Evolutionary conservation across 257 asterid genomes (phyloP).

Genomic region (Forsythia viridissima): DNA sequence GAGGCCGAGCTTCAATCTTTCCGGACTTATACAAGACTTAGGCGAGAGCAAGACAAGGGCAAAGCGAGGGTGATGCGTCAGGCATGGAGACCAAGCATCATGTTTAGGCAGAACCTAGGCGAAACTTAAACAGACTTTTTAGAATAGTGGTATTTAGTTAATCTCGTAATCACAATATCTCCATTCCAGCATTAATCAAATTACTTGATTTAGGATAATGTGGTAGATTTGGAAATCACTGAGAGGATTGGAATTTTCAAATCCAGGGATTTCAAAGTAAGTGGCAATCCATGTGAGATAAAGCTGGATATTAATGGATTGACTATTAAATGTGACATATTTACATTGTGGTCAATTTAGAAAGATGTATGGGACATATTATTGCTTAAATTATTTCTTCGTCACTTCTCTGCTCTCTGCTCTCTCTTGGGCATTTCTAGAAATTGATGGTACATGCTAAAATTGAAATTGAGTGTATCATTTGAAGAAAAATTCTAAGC

Average conservation of each 20-base stretch:
- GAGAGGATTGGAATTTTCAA: background rate
- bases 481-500: too few relatives aligned
- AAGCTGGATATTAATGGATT: conserved; percentile 14
- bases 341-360: conserved; percentile 14
- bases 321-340: conserved; percentile 1
- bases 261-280: background rate
- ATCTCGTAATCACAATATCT: conserved; percentile 19
- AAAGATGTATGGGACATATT: conserved; percentile 5
- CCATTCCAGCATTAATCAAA: conserved; percentile 10
- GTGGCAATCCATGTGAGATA: conserved; percentile 10
- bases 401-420: conserved; percentile 7
- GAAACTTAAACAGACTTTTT: too few relatives aligned
- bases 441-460: conserved; percentile 1
- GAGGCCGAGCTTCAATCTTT: too few relatives aligned
- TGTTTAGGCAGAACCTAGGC: too few relatives aligned
- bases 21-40: too few relatives aligned
- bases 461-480: conserved; percentile 4
- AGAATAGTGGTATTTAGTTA: background rate
- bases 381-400: background rate
- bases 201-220: background rate
- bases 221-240: conserved; percentile 2
- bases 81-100: too few relatives aligned
- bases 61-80: too few relatives aligned
- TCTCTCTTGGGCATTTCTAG: conserved; percentile 14
- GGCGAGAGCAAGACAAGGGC: too few relatives aligned